Percentiles rank a stretch among this genome's conserved stretches.
Conservation (phyloP, 2,329 filamentous ascomycete genomes). For the Neophaeococcomyces aloes region DNA sequence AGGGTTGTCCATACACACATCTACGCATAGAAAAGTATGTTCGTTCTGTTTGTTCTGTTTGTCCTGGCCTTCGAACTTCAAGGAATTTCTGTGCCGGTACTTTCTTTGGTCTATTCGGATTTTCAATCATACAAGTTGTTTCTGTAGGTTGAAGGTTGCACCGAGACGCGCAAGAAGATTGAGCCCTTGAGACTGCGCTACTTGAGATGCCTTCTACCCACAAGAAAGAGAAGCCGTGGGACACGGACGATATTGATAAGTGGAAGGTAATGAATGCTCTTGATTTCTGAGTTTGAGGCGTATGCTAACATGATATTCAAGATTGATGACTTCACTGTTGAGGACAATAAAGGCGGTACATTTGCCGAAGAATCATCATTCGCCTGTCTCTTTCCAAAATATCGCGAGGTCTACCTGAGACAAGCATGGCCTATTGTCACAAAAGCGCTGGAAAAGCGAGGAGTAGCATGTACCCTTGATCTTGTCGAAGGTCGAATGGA, state of each 20-base stretch:
- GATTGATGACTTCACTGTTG: slow-evolving; percentile 72
- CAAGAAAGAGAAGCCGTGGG: slow-evolving; percentile 86
- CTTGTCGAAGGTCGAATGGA: slow-evolving; percentile 94
- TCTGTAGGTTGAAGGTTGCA: background rate
- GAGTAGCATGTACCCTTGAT: slow-evolving; percentile 85
- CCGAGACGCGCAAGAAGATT: slow-evolving; percentile 8
- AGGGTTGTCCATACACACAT: too few species aligned
- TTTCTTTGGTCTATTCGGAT: too few species aligned
- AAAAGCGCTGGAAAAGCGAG: slow-evolving; percentile 70
- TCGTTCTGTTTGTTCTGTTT: too few species aligned
- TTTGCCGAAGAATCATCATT: slow-evolving; percentile 94
- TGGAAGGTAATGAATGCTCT: slow-evolving; percentile 55
- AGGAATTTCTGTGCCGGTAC: too few species aligned
- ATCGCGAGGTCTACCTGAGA: slow-evolving; percentile 86
- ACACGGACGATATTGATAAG: slow-evolving; percentile 93
- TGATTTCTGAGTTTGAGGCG: background rate
- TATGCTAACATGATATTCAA: slow-evolving; percentile 24
- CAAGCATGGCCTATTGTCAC: slow-evolving; percentile 90
- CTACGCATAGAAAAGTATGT: too few species aligned
- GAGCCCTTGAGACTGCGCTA: slow-evolving; percentile 7
- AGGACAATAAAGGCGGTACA: slow-evolving; percentile 74
- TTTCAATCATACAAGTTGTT: background rate
- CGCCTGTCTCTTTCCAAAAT: slow-evolving; percentile 75
- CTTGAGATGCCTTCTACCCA: slow-evolving; percentile 74
- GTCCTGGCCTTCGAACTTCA: too few species aligned